A percentile compares a stretch with the other conserved stretches of the same genome.
Conservation (phyloP, 768 basidiomycete species). For the Tephrocybe rancida region DNA sequence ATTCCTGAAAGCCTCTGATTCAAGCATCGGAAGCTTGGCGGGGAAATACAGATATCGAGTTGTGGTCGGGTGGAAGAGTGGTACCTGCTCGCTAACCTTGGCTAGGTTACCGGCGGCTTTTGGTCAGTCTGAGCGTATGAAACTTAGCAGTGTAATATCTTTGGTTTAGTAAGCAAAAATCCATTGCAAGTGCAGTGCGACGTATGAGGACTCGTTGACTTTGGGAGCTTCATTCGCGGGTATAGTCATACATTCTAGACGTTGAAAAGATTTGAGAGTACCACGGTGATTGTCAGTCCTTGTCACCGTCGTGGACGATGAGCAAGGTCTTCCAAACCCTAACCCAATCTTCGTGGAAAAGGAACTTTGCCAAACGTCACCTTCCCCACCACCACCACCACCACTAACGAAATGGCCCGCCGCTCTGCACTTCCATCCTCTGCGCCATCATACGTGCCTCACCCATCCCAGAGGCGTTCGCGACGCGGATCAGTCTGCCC, state of each 20-base stretch:
- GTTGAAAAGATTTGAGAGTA: no score
- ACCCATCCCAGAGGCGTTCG: conserved; percentile 46
- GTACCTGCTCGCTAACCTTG: conserved; percentile 1
- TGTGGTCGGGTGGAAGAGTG: conserved; percentile 4
- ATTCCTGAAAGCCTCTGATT: neutral
- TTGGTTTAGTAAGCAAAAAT: no score
- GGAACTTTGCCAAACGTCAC: conserved; percentile 16
- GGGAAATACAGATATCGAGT: neutral
- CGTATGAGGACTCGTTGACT: no score
- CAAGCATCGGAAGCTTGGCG: neutral
- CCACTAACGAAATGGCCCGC: conserved; percentile 63
- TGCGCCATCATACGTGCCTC: conserved; percentile 57
- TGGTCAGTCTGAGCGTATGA: no score
- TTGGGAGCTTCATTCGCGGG: no score
- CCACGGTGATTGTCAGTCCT: no score
- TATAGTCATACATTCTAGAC: no score
- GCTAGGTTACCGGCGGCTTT: no score
- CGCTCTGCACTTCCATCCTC: conserved; percentile 53
- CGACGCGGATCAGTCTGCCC: conserved; percentile 69
- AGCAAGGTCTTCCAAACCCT: no score
- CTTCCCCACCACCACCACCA: neutral
- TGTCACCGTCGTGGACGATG: no score
- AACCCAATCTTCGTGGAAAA: conserved; percentile 15
- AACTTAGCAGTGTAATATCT: no score
- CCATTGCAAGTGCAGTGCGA: no score